Conservation (phyloP, 345 rosid genomes). For the Luvunga scandens region DNA sequence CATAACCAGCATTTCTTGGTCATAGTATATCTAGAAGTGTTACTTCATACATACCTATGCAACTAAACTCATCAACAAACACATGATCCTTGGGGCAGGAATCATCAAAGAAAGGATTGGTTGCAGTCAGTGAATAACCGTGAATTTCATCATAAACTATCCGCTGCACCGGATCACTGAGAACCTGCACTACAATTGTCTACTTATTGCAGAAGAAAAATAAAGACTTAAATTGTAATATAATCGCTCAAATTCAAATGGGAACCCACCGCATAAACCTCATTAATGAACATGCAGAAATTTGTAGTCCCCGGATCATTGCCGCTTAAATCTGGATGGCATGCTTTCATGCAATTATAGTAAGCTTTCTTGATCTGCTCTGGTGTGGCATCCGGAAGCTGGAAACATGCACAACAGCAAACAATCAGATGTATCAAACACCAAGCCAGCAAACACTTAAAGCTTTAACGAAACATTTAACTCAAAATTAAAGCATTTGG, state of each 20-base stretch:
- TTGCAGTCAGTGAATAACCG: constrained; percentile 77
- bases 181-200: constrained; percentile 56
- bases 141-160: constrained; percentile 98
- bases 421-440: background rate
- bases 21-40: background rate
- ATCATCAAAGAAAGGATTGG: constrained; percentile 84
- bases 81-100: constrained; percentile 62
- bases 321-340: constrained; percentile 96
- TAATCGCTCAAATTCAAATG: background rate
- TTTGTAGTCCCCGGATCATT: constrained; percentile 74
- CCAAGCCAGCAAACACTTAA: background rate
- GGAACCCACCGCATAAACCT: constrained; percentile 70
- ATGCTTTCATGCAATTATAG: constrained; percentile 93
- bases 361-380: constrained; percentile 91
- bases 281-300: constrained; percentile 95
- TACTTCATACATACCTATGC: constrained; percentile 61
- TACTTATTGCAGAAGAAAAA: background rate
- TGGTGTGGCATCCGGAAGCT: constrained; percentile 90
- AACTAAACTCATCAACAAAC: constrained; percentile 94
- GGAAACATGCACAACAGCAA: background rate
- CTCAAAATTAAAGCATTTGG: background rate
- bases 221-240: background rate
- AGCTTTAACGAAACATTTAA: background rate
- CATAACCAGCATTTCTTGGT: background rate
- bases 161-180: constrained; percentile 92